phyloP scores from a whole-genome alignment of 1,284 basidiomycete genomes.

The Athelia sp. region DNA sequence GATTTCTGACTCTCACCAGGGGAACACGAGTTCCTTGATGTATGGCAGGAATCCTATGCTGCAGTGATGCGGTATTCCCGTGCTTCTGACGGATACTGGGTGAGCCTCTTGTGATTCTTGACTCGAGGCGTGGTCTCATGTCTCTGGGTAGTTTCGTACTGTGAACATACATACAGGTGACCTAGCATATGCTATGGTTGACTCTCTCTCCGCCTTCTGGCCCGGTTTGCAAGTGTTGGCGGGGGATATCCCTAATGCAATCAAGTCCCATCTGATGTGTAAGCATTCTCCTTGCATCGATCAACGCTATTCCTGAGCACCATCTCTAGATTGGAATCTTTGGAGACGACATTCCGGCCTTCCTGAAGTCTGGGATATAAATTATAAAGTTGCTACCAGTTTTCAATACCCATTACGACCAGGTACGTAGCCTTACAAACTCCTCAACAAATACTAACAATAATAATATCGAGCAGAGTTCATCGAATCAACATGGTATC shows the following conservation, averaged over 20 bases:
- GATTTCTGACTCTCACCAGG: constrained; percentile 39
- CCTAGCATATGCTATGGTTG: constrained; percentile 64
- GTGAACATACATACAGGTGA: constrained; percentile 79
- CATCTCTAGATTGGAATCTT: constrained; percentile 73
- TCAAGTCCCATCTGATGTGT: constrained; percentile 85
- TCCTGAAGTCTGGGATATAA: constrained; percentile 87
- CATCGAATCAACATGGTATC: constrained; percentile 90
- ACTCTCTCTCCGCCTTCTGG: constrained; percentile 86
- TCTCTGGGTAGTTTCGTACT: constrained; percentile 58
- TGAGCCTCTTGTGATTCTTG: constrained; percentile 30
- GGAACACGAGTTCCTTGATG: constrained; percentile 83
- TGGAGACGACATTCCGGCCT: constrained; percentile 83
- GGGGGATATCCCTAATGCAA: constrained; percentile 86
- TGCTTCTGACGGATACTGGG: constrained; percentile 83
- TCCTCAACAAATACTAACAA: background rate
- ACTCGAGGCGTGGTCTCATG: constrained; percentile 1
- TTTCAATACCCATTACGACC: constrained; percentile 83
- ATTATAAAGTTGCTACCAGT: constrained; percentile 67
- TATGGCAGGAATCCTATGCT: constrained; percentile 89
- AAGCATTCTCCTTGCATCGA: constrained; percentile 20
- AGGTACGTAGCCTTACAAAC: constrained; percentile 30
- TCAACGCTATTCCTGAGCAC: background rate
- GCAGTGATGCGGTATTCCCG: constrained; percentile 85
- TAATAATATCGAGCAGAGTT: constrained; percentile 65
- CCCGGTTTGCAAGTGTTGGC: constrained; percentile 85